Percentiles rank a stretch among this genome's conserved stretches.
phyloP scores from a whole-genome alignment of 2,329 filamentous ascomycete genomes.

The Hypoxylon sp. region DNA sequence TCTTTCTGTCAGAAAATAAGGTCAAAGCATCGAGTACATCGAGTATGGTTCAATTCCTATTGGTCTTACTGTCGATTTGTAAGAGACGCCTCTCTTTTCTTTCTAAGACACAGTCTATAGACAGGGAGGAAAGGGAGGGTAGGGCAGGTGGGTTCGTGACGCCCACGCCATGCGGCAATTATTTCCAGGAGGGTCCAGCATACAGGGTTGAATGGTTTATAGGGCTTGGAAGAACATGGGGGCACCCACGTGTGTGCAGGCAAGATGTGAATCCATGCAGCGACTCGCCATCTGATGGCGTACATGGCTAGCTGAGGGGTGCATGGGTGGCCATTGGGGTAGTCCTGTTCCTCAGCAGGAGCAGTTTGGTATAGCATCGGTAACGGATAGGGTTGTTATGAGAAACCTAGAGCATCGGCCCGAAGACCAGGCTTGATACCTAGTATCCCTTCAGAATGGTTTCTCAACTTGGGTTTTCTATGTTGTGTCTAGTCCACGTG shows the following conservation, averaged over 20 bases:
- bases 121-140: neutral
- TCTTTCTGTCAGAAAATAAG: slow-evolving; percentile 3
- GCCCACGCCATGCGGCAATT: slow-evolving; percentile 37
- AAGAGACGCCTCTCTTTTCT: slow-evolving; percentile 7
- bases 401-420: neutral
- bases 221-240: slow-evolving; percentile 33
- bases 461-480: neutral
- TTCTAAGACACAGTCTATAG: neutral
- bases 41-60: slow-evolving; percentile 20
- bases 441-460: neutral
- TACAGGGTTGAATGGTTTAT: slow-evolving; percentile 20
- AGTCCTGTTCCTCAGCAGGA: neutral
- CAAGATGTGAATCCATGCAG: slow-evolving; percentile 36
- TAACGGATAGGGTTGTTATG: neutral
- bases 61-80: slow-evolving; percentile 9
- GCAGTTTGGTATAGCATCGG: neutral
- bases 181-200: slow-evolving; percentile 19
- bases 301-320: slow-evolving; percentile 18
- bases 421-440: neutral
- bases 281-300: slow-evolving; percentile 13
- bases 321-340: slow-evolving; percentile 4
- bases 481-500: neutral
- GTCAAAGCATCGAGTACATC: neutral
- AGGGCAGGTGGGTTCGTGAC: slow-evolving; percentile 13
- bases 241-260: slow-evolving; percentile 33